These are phyloP conservation scores for Aureobasidium melanogenum DNA, from an alignment of 2,329 filamentous ascomycete genomes.

Conservation along the genomic window DNA sequence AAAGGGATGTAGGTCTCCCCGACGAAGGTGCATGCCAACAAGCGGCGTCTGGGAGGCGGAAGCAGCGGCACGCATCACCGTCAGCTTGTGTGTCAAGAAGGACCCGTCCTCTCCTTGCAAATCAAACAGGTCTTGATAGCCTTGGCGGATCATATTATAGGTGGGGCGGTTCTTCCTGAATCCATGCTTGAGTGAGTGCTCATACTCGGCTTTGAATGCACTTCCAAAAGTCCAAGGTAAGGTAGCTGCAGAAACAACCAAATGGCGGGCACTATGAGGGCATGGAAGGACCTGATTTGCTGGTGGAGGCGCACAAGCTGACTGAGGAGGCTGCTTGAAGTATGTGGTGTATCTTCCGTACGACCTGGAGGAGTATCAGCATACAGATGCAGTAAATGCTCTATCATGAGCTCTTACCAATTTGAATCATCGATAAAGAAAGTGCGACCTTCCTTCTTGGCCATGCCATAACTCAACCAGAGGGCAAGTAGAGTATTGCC, in stretches of 20 bases:
- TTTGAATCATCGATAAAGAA: constrained; percentile 81
- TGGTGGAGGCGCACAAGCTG: constrained; percentile 62
- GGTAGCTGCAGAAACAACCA: constrained; percentile 65
- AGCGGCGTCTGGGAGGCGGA: constrained; percentile 42
- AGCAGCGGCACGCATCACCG: constrained; percentile 44
- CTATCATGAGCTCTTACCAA: constrained; percentile 38
- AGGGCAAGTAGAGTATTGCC: constrained; percentile 68
- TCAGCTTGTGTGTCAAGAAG: constrained; percentile 54
- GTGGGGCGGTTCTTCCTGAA: constrained; percentile 45
- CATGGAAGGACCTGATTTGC: constrained; percentile 69
- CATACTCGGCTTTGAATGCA: constrained; percentile 31
- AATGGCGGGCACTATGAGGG: constrained; percentile 64
- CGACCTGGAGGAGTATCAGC: constrained; percentile 30
- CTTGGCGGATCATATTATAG: constrained; percentile 58
- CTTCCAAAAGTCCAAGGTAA: constrained; percentile 55
- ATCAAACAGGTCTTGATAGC: constrained; percentile 67
- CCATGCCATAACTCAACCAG: constrained; percentile 77
- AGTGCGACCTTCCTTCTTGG: constrained; percentile 60
- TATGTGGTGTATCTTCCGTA: constrained; percentile 68
- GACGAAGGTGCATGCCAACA: constrained; percentile 70
- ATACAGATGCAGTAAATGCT: not conserved
- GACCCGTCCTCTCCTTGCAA: constrained; percentile 55
- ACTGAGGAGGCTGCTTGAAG: constrained; percentile 58
- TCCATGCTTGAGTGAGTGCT: constrained; percentile 16
- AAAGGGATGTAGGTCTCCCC: constrained; percentile 67